Conservation (phyloP, 768 basidiomycete species). For the Boletus fagicola region DNA sequence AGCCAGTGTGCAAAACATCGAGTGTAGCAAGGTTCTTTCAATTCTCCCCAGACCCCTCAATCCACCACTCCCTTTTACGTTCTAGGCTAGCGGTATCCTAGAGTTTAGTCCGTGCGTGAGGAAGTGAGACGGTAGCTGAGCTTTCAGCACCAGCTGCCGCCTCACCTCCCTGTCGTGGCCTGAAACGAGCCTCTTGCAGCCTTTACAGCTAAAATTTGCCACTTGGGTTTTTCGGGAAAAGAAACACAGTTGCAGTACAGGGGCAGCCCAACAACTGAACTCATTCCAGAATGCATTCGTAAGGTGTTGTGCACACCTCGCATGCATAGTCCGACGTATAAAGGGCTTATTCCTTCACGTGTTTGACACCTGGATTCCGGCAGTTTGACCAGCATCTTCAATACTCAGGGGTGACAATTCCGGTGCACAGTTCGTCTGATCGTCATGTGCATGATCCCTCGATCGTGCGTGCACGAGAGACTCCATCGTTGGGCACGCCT, state of each 20-base stretch:
- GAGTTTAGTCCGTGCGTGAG: neutral
- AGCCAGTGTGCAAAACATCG: neutral
- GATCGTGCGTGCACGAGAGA: neutral
- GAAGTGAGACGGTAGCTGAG: neutral
- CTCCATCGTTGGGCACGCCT: neutral
- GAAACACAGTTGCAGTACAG: neutral
- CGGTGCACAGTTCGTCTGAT: no score
- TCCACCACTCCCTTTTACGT: neutral
- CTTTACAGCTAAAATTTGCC: neutral
- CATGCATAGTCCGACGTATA: no score
- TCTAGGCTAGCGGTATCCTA: neutral
- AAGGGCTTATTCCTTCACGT: no score
- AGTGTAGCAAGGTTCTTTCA: neutral
- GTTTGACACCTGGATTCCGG: no score
- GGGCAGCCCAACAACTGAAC: no score
- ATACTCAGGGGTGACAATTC: no score
- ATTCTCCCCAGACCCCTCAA: neutral
- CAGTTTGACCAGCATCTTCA: no score
- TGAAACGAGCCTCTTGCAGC: neutral
- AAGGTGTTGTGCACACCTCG: no score
- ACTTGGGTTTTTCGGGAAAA: no score
- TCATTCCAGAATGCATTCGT: no score
- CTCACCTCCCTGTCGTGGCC: neutral
- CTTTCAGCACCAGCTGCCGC: no score
- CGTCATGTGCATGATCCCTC: neutral